A percentile compares a stretch with the other conserved stretches of the same genome.
phyloP scores from a whole-genome alignment of 495 filamentous ascomycete genomes.

The Neurospora terricola region DNA sequence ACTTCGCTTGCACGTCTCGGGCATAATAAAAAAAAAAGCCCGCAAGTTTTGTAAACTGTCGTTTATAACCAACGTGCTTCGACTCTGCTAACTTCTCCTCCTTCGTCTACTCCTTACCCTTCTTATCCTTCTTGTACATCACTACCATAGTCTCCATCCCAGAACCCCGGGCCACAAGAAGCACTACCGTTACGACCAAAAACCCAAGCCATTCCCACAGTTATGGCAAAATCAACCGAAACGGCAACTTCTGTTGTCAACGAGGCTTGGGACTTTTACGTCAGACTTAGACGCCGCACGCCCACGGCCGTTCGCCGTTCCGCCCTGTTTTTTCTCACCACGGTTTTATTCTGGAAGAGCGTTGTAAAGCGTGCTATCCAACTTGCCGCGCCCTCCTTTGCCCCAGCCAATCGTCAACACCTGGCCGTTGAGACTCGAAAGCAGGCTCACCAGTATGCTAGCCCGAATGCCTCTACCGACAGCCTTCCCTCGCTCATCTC shows the following conservation, averaged over 20 bases:
- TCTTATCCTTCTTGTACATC: background rate
- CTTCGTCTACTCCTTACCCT: background rate
- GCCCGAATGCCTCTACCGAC: background rate
- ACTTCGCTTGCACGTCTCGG: background rate
- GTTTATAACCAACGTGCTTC: background rate
- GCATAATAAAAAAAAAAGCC: background rate
- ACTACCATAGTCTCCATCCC: background rate
- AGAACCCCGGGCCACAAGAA: background rate
- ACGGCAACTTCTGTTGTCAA: background rate
- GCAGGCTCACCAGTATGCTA: background rate
- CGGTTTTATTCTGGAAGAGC: background rate
- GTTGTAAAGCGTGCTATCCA: background rate
- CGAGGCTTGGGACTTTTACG: background rate
- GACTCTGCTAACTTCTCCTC: background rate
- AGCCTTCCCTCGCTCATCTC: background rate
- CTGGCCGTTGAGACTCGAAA: background rate
- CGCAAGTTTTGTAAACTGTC: background rate
- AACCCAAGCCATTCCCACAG: background rate
- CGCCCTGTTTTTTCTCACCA: background rate
- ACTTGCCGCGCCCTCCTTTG: background rate
- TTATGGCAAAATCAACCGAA: background rate
- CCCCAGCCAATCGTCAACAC: background rate
- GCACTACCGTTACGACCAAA: background rate
- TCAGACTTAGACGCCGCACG: too few relatives aligned
- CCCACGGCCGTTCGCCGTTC: too few relatives aligned